Conservation (phyloP, 2,329 filamentous ascomycete species). For the Westerdykella sp. region DNA sequence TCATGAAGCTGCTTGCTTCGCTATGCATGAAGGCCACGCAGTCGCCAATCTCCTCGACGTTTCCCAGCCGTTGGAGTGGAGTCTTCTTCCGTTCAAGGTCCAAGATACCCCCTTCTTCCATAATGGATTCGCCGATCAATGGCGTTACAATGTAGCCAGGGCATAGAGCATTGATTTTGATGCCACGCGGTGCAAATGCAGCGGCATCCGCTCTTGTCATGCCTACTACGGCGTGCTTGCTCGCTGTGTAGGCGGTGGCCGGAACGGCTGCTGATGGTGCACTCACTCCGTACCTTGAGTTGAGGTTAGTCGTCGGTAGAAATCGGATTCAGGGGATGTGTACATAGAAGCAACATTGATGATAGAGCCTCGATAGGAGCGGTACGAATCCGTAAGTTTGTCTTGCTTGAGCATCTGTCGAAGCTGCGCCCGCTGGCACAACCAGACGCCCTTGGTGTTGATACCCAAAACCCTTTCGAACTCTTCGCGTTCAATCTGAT, state of each 20-base stretch:
- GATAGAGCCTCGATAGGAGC: conserved; percentile 46
- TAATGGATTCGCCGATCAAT: conserved; percentile 22
- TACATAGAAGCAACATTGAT: conserved; percentile 50
- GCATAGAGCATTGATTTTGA: conserved; percentile 58
- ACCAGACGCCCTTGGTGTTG: conserved; percentile 53
- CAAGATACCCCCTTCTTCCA: conserved; percentile 17
- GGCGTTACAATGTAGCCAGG: conserved; percentile 47
- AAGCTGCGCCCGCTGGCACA: conserved; percentile 52
- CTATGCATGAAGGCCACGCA: conserved; percentile 64
- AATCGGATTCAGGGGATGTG: too few species aligned
- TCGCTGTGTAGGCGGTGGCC: conserved; percentile 46
- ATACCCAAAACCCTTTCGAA: conserved; percentile 49
- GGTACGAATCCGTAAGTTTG: conserved; percentile 17
- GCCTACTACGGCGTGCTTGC: conserved; percentile 51
- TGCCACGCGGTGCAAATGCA: conserved; percentile 46
- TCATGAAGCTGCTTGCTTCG: conserved; percentile 66
- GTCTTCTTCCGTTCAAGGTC: conserved; percentile 37
- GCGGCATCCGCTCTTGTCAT: conserved; percentile 51
- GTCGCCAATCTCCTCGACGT: conserved; percentile 63
- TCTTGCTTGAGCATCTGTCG: conserved; percentile 49
- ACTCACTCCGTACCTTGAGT: conserved; percentile 39
- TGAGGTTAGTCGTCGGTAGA: too few species aligned
- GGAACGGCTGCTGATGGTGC: conserved; percentile 31
- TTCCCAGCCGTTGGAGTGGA: conserved; percentile 46
- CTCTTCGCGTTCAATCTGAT: conserved; percentile 43